A percentile compares a stretch with the other conserved stretches of the same genome.
phyloP scores from a whole-genome alignment of 2,329 filamentous ascomycete genomes.

The Geosmithia morbida region DNA sequence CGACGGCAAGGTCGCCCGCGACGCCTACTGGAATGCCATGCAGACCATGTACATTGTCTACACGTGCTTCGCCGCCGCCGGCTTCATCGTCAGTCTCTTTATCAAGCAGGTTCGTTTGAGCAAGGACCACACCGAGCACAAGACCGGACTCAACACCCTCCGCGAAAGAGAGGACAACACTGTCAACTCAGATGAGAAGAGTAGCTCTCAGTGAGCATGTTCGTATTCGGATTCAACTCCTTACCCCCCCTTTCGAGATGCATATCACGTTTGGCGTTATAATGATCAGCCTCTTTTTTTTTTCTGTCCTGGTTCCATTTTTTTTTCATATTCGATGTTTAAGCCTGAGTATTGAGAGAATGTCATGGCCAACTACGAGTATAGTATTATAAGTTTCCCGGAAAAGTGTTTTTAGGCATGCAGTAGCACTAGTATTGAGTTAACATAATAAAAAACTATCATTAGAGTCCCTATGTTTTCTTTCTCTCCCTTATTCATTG shows the following conservation, averaged over 20 bases:
- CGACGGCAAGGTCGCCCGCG: conserved; percentile 25
- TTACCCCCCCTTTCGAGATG: not conserved
- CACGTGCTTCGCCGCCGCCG: conserved; percentile 30
- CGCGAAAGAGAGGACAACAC: conserved; percentile 12
- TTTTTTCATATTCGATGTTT: not conserved
- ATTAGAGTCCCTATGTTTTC: no score
- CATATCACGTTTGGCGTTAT: not conserved
- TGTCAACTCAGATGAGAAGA: not conserved
- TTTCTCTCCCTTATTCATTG: no score
- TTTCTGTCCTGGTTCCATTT: not conserved
- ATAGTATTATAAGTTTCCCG: no score
- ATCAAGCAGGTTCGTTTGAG: conserved; percentile 34
- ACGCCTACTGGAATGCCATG: conserved; percentile 33
- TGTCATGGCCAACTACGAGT: no score
- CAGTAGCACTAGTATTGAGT: no score
- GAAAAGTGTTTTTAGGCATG: no score
- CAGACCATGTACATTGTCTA: conserved; percentile 45
- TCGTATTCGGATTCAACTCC: not conserved
- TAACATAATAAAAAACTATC: no score
- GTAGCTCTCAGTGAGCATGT: not conserved
- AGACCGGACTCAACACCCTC: conserved; percentile 37
- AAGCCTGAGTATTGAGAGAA: no score
- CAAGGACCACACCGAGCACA: conserved; percentile 41
- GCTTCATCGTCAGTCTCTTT: conserved; percentile 30
- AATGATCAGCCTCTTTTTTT: not conserved